Evolutionary conservation across 257 asterid genomes (phyloP), one percentile per base, ranked within the genome.

Genomic region (Jasminum sambac): DNA sequence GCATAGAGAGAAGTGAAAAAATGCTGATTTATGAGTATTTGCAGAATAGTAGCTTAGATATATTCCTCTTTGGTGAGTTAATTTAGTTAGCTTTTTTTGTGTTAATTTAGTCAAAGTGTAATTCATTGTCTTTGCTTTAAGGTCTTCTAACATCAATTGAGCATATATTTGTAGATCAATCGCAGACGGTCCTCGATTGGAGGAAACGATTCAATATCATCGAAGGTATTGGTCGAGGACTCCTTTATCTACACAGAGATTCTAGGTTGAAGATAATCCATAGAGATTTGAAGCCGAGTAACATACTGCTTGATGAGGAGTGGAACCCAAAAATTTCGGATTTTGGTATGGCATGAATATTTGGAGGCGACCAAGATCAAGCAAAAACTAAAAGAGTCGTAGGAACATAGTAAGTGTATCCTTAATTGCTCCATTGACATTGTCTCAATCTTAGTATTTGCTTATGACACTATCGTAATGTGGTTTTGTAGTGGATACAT

Each of bases 301-400:
- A 50, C 26, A 17, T 50, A 50, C 19, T 50, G 25, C 60, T 50
- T 50, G 60, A 50, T 19, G 24, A 50, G 0, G 25, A 50, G 17
- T n/a, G 24, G 43, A 64, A 64, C n/a, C 50, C 52, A 39, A 64
- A 64, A 19, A 64, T 64, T 38, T 64, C 68, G 3, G 68, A 64
- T 38, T 64, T 64, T 37, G 68, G 50, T 1, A 26, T 64, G 34
- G 68, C 68, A 2, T 17, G 34, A 64, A 64, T 64, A 24, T 64
- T 64, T 17, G 52, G 52, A 64, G 68, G 68, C 9, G 17, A 50
- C 24, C 26, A 50, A 50, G 60, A 50, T 50, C 60, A 50, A 50
- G 60, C 60, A 24, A 50, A 50, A 4, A 50, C 26, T 2, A 2
- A 4, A 50, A 50, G 60, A 17, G 60, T 50, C 4, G 36, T 30